phyloP scores from a whole-genome alignment of 2,329 filamentous ascomycete genomes.

The Aureobasidium sp. region DNA sequence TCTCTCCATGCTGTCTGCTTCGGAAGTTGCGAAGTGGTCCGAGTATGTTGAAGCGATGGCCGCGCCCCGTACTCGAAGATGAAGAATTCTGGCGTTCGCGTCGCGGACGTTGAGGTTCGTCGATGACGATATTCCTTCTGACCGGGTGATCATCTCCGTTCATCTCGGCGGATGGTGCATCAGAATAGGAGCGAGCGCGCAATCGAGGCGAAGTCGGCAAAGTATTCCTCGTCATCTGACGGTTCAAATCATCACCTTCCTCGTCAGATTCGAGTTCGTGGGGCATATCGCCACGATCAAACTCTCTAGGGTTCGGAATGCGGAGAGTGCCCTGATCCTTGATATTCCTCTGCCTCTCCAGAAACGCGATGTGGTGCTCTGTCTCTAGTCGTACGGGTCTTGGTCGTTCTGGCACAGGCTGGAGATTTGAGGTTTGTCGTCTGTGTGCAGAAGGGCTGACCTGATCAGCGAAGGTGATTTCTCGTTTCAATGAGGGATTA shows the following conservation, averaged over 20 bases:
- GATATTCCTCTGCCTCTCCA: conserved; percentile 70
- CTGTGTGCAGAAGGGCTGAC: conserved; percentile 44
- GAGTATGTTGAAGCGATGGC: conserved; percentile 18
- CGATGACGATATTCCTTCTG: conserved; percentile 57
- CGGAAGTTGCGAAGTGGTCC: conserved; percentile 4
- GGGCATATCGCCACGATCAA: conserved; percentile 72
- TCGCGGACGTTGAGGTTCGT: conserved; percentile 51
- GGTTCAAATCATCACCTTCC: conserved; percentile 27
- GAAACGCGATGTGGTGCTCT: conserved; percentile 79
- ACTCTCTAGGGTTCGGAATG: conserved; percentile 87
- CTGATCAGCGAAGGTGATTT: conserved; percentile 64
- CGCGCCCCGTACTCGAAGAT: background rate
- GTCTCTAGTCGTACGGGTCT: conserved; percentile 50
- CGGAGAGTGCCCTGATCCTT: conserved; percentile 68
- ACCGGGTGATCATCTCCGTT: conserved; percentile 36
- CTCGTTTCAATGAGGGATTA: conserved; percentile 28
- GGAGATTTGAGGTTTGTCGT: conserved; percentile 36
- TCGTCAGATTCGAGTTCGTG: conserved; percentile 46
- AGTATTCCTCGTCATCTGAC: conserved; percentile 25
- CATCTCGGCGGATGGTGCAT: conserved; percentile 20
- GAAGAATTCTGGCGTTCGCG: conserved; percentile 20
- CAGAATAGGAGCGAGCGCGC: background rate
- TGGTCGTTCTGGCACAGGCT: conserved; percentile 37
- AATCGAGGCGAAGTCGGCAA: conserved; percentile 6
- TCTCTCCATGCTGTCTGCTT: conserved; percentile 1